phyloP scores from a whole-genome alignment of 495 filamentous ascomycete genomes.

The Zalerion maritima region DNA sequence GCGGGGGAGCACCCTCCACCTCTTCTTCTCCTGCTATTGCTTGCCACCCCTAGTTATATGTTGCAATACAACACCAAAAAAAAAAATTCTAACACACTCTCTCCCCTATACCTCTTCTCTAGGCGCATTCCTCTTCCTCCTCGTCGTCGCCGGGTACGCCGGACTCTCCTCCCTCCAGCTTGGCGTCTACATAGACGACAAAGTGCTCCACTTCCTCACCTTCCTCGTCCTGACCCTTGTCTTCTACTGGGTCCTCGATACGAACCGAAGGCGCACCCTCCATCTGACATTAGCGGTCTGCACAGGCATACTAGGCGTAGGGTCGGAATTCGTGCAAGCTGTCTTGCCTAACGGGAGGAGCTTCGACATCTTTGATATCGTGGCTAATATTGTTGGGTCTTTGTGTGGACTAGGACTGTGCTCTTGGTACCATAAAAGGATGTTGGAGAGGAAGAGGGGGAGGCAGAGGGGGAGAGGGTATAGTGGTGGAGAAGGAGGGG shows the following conservation, averaged over 20 bases:
- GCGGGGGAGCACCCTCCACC: too few relatives aligned
- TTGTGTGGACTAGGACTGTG: conserved; percentile 54
- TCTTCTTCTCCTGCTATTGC: too few relatives aligned
- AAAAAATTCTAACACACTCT: too few relatives aligned
- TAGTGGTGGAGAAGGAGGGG: conserved; percentile 41
- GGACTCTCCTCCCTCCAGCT: conserved; percentile 52
- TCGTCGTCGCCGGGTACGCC: conserved; percentile 61
- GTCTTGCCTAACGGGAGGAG: conserved; percentile 64
- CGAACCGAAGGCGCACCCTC: conserved; percentile 64
- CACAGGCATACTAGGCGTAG: conserved; percentile 58
- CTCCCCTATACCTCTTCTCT: too few relatives aligned
- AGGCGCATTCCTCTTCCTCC: conserved; percentile 68
- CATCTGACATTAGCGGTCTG: conserved; percentile 75
- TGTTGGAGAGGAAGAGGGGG: conserved; percentile 70
- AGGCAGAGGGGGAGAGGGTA: conserved; percentile 38
- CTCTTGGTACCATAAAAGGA: conserved; percentile 84
- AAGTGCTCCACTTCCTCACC: conserved; percentile 72
- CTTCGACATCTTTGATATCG: conserved; percentile 76
- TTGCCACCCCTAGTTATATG: too few relatives aligned
- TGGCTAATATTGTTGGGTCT: conserved; percentile 78
- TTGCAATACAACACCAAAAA: too few relatives aligned
- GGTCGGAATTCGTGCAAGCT: conserved; percentile 74
- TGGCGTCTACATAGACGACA: conserved; percentile 54
- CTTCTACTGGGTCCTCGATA: conserved; percentile 98
- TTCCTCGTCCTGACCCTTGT: conserved; percentile 77